Conservation (phyloP, 2,329 filamentous ascomycete species). For the Thelonectria blattea region DNA sequence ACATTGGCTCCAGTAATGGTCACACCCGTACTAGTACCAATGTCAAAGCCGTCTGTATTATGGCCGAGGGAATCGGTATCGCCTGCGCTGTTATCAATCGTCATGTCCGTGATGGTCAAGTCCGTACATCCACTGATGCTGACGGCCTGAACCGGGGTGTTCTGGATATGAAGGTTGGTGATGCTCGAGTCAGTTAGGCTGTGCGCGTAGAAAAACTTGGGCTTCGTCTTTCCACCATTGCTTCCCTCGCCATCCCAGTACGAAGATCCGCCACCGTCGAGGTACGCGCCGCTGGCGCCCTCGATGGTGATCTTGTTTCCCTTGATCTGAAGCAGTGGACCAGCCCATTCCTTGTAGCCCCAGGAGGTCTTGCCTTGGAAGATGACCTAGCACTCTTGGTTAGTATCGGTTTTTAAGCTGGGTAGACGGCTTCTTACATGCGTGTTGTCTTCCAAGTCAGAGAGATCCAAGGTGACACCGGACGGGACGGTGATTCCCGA, state of each 20-base stretch:
- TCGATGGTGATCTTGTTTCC: conserved; percentile 61
- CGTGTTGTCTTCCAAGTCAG: conserved; percentile 56
- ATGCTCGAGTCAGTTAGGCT: conserved; percentile 45
- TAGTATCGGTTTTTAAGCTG: neutral
- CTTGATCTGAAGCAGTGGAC: conserved; percentile 66
- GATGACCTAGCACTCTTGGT: conserved; percentile 47
- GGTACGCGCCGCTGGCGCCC: conserved; percentile 53
- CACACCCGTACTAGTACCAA: conserved; percentile 55
- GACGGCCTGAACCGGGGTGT: conserved; percentile 51
- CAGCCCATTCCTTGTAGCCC: conserved; percentile 68
- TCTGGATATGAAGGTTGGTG: conserved; percentile 47
- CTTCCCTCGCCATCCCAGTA: conserved; percentile 68
- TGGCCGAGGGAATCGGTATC: conserved; percentile 43
- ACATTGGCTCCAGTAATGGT: conserved; percentile 59
- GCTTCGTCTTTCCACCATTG: conserved; percentile 68
- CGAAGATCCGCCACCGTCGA: conserved; percentile 61
- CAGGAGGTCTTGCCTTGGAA: conserved; percentile 71
- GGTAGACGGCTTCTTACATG: conserved; percentile 29
- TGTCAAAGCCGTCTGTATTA: conserved; percentile 67
- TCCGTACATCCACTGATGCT: conserved; percentile 46
- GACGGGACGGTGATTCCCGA: conserved; percentile 61
- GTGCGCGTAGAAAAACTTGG: conserved; percentile 63
- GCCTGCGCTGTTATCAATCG: conserved; percentile 48
- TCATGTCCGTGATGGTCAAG: conserved; percentile 44
- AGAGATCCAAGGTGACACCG: conserved; percentile 64